Base-by-base conservation (phyloP, 108 stramenopile species). In the Cyclotella atomus region DNA sequence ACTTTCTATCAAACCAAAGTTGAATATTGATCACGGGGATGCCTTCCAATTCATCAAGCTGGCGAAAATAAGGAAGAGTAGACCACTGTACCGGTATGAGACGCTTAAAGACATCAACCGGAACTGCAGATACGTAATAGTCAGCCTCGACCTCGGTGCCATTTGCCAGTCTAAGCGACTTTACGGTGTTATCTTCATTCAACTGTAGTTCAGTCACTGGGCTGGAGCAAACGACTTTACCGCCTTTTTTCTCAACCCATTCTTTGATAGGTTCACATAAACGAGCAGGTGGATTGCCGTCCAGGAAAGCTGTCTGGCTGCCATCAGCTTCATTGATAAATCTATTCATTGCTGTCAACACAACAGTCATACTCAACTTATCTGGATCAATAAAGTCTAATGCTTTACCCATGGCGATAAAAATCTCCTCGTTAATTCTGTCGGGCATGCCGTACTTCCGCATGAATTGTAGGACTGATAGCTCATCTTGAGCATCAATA, bases 281-380 rank as follows among this genome's bases (percentile, higher is more conserved):
- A 7, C 88, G 78, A 0, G 85, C 87, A 8, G 90, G 86, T 21
- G 87, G 90, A 49, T 87, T 85, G 14, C 90, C 90, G 59, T 91
- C 88, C 36, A 91, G 60, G 49, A 91, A 91, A 17, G 90, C 90
- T 65, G 87, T 89, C 71, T 91, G 88, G 20, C 73, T 83, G 9
- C 90, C 90, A 70, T 91, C 84, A 15, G 84, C 74, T 72, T 91
- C 90, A 71, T 91, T 87, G 7, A 91, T 84, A 69, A 91, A 91
- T 36, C 90, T 75, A 71, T 91, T 91, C 76, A 91, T 87, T 27
- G 90, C 90, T 5, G 87, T 89, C 19, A 91, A 59, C 1, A 91
- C 75, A 3, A 91, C 88, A 20, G 88, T 82, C 90, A 91, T 91
- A 53, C 78, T 81, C 25, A 91, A 65, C 24, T 86, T 84, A 35